Percentiles rank a stretch among this genome's conserved stretches.
phyloP scores from a whole-genome alignment of 1,139 yeast genomes.

The Lodderomyces margitis region DNA sequence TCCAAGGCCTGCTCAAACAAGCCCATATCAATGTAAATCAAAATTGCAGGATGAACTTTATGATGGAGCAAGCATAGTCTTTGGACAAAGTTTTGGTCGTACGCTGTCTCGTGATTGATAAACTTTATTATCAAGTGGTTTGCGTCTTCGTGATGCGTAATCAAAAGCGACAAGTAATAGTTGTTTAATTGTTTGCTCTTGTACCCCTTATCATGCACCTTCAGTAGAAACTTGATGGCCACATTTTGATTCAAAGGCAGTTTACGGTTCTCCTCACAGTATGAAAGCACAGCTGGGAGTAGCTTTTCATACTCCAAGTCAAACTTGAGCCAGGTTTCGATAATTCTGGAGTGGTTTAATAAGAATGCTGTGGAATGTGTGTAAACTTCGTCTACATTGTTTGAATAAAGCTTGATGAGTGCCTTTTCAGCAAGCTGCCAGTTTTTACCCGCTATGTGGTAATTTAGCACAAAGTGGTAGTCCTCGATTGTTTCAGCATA shows the following conservation, averaged over 20 bases:
- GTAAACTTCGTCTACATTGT: conserved; percentile 47
- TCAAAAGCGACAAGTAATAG: conserved; percentile 67
- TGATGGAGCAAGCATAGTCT: conserved; percentile 66
- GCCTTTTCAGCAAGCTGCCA: conserved; percentile 75
- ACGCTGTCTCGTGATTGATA: conserved; percentile 28
- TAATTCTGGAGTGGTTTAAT: conserved; percentile 62
- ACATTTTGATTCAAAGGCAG: conserved; percentile 48
- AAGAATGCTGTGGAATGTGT: conserved; percentile 66
- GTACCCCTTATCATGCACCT: conserved; percentile 53
- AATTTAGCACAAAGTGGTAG: conserved; percentile 62
- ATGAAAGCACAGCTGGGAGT: conserved; percentile 73
- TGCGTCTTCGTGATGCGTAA: conserved; percentile 45
- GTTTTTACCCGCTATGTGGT: conserved; percentile 64
- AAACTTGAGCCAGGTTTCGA: conserved; percentile 75
- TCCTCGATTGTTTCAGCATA: conserved; percentile 73
- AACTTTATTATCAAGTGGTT: conserved; percentile 29
- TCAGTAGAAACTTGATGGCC: conserved; percentile 62
- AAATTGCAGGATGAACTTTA: conserved; percentile 64
- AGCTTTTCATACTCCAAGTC: conserved; percentile 54
- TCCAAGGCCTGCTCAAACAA: conserved; percentile 79
- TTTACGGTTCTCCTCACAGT: conserved; percentile 46
- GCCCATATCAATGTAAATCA: conserved; percentile 60
- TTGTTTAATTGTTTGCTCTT: conserved; percentile 61
- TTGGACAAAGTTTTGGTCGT: conserved; percentile 72
- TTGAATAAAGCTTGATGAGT: conserved; percentile 43